Conservation (phyloP, 1,284 basidiomycete genomes). For the Coniophora puteana region DNA sequence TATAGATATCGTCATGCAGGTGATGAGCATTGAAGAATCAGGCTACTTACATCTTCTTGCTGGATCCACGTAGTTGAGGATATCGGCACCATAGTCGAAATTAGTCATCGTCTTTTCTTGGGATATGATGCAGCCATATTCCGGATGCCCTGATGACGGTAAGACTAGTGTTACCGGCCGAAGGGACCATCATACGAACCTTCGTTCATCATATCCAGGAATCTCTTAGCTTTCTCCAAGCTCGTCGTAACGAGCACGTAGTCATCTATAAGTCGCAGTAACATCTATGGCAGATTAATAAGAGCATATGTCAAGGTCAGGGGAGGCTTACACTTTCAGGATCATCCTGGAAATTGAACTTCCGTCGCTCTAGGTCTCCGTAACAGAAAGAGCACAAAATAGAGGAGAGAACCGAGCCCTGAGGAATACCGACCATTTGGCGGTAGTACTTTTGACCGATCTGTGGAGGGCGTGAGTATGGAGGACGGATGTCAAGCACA, state of each 20-base stretch:
- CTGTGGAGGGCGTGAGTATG: slow-evolving; percentile 39
- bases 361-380: slow-evolving; percentile 76
- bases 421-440: slow-evolving; percentile 91
- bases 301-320: not conserved
- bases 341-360: slow-evolving; percentile 49
- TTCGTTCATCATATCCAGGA: slow-evolving; percentile 77
- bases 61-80: slow-evolving; percentile 48
- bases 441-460: slow-evolving; percentile 77
- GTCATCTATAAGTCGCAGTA: slow-evolving; percentile 91
- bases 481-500: too few species aligned
- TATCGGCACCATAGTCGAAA: slow-evolving; percentile 64
- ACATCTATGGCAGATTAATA: slow-evolving; percentile 42
- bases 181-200: slow-evolving; percentile 41
- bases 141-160: slow-evolving; percentile 64
- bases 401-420: slow-evolving; percentile 90
- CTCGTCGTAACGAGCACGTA: slow-evolving; percentile 87
- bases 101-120: slow-evolving; percentile 87
- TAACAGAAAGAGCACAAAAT: slow-evolving; percentile 94
- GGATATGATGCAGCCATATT: slow-evolving; percentile 92
- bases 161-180: not conserved
- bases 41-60: slow-evolving; percentile 40
- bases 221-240: slow-evolving; percentile 57
- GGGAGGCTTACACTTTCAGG: slow-evolving; percentile 53
- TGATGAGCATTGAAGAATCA: not conserved
- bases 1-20: slow-evolving; percentile 23